Percentiles rank a stretch among this genome's conserved stretches.
Evolutionary conservation across 192 early-diverging fungal genomes (phyloP).

Genomic region (Gryganskiella cystojenkinii): DNA sequence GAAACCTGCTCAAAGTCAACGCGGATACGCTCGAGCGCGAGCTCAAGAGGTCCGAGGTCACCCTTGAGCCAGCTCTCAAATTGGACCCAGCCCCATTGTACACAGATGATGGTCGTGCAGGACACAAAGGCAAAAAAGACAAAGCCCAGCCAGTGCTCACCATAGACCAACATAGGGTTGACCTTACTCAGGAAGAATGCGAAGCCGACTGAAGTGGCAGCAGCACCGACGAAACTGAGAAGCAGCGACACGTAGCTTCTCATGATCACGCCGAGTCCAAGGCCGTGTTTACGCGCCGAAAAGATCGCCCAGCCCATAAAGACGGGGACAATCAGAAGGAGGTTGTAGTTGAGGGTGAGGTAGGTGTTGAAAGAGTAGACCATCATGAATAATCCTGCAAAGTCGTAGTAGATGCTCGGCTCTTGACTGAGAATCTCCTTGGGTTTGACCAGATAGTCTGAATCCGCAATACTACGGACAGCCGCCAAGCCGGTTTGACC

Average conservation of each 20-base stretch:
- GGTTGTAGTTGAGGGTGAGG: conserved; percentile 47
- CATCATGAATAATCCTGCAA: conserved; percentile 57
- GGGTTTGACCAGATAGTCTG: conserved; percentile 35
- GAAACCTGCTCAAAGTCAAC: conserved; percentile 42
- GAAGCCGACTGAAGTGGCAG: conserved; percentile 34
- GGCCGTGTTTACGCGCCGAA: conserved; percentile 19
- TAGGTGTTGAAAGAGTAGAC: conserved; percentile 50
- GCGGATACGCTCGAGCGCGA: conserved; percentile 37
- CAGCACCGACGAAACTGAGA: conserved; percentile 29
- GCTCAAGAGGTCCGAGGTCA: conserved; percentile 30
- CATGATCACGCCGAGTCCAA: conserved; percentile 5
- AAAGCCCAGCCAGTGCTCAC: conserved; percentile 42
- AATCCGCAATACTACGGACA: conserved; percentile 62
- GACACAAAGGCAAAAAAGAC: conserved; percentile 37
- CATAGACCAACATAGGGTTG: conserved; percentile 56
- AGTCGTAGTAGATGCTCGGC: conserved; percentile 59
- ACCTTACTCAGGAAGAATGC: conserved; percentile 30
- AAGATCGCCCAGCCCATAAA: conserved; percentile 34
- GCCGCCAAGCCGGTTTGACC: conserved; percentile 63
- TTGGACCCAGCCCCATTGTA: conserved; percentile 43
- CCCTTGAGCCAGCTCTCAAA: conserved; percentile 35
- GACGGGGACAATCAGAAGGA: conserved; percentile 34
- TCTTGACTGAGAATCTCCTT: conserved; percentile 42
- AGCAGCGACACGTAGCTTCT: conserved; percentile 29
- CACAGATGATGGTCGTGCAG: conserved; percentile 32